Percentiles rank a stretch among this genome's conserved stretches.
Evolutionary conservation across 2,329 filamentous ascomycete genomes (phyloP).

Genomic region (Aspergillus japonicus): DNA sequence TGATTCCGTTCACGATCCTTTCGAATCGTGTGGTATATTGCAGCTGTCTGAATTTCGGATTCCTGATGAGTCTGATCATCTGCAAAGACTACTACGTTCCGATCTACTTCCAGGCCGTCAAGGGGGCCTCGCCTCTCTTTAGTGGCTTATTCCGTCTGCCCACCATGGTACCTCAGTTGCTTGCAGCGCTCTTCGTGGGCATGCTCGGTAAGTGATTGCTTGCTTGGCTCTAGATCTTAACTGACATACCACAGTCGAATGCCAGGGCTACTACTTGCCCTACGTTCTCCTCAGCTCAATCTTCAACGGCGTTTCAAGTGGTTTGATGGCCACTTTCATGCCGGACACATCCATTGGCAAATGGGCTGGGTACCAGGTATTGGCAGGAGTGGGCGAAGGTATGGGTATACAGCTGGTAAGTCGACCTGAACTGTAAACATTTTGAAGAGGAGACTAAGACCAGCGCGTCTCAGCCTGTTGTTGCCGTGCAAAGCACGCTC

Average conservation of each 20-base stretch:
- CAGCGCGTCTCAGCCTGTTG: neutral
- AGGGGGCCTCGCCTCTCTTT: neutral
- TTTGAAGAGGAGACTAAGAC: neutral
- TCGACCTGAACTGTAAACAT: neutral
- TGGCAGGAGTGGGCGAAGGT: conserved; percentile 10
- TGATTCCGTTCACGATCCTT: conserved; percentile 18
- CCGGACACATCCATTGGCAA: neutral
- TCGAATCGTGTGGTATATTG: conserved; percentile 31
- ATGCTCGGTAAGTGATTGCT: neutral
- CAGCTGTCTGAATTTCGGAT: conserved; percentile 31
- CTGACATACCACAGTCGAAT: neutral
- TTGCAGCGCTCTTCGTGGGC: neutral
- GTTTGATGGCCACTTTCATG: conserved; percentile 7
- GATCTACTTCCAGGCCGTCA: conserved; percentile 2
- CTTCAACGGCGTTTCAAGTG: neutral
- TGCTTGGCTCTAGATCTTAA: neutral
- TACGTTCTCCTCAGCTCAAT: conserved; percentile 2
- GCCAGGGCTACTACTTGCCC: conserved; percentile 13
- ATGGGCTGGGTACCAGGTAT: conserved; percentile 11
- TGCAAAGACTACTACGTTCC: neutral
- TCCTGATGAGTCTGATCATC: conserved; percentile 26
- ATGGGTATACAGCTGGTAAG: neutral
- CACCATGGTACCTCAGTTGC: neutral
- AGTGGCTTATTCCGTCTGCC: neutral
- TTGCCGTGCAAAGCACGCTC: conserved; percentile 1